Base-by-base conservation (phyloP, 1,139 yeast genomes). In the Candida anutae region DNA sequence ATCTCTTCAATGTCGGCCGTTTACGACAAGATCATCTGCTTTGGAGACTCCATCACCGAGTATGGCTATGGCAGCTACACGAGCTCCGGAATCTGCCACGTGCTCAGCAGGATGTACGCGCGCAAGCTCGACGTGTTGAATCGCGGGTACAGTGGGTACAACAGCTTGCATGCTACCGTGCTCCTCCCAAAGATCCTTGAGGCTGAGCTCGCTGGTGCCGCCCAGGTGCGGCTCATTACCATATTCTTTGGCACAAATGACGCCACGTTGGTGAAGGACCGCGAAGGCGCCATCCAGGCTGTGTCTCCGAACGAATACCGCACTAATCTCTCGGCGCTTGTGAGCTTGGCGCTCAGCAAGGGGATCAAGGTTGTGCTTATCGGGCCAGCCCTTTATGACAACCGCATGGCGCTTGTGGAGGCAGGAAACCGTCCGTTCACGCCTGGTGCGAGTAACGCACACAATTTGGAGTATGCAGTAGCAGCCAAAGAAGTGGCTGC, bases 171-270 rank as follows among this genome's bases (percentile, higher is more conserved):
- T 53, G 77, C 68, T 1, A 43, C 55, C 6, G 28, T 39, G 13
- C 46, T 77, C 10, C 51, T 75, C 12, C 75, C 74, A 2, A 50
- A 59, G 28, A 51, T 77, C 13, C 47, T 77, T 20, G 48, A 55
- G 12, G 45, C 53, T 1, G 80, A 72, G 32, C 50, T 58, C 30
- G 54, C 51, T 15, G 45, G 39, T 3, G 37, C 43, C 3, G 45
- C 54, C 11, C 51, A 51, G 29, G 36, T 58, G 29, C 46, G 51
- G 33, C 39, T 79, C 18, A 63, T 71, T 36, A 68, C 76, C 0
- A 54, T 84, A 3, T 82, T 78, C 49, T 73, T 81, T 41, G 95
- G 95, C 1, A 69, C 93, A 8, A 84, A 84, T 43, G 95, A 84
- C 47, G 75, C 84, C 0, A 40, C 58, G 3, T 55, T 52, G 3